These are phyloP conservation scores for Scheffersomyces titani DNA, from an alignment of 1,139 yeast genomes.

Conservation along the genomic window DNA sequence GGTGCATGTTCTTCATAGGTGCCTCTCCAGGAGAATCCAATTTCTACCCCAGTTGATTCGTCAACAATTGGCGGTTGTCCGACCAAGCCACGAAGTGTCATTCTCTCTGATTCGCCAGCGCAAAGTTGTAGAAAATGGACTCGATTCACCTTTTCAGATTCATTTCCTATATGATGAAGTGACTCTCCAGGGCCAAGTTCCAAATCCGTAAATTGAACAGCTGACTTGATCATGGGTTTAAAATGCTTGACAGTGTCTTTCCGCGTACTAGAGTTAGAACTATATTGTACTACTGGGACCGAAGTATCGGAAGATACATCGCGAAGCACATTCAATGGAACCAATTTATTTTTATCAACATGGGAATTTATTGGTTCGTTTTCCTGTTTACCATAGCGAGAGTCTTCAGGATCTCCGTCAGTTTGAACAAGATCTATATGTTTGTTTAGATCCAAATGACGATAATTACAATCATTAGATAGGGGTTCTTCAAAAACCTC, in stretches of 20 bases:
- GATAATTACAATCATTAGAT: not conserved
- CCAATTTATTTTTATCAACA: not conserved
- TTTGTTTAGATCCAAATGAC: not conserved
- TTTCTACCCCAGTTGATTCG: not conserved
- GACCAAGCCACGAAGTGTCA: not conserved
- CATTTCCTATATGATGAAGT: not conserved
- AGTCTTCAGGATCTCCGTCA: not conserved
- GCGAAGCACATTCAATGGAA: not conserved
- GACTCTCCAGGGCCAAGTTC: not conserved
- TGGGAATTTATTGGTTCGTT: not conserved
- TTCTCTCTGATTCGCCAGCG: not conserved
- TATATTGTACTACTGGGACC: not conserved
- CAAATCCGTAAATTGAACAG: not conserved
- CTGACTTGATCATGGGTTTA: not conserved
- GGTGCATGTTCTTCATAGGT: not conserved
- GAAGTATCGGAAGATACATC: not conserved
- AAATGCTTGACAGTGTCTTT: not conserved
- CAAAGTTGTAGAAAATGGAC: not conserved
- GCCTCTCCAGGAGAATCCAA: not conserved
- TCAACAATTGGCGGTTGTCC: not conserved
- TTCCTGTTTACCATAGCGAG: not conserved
- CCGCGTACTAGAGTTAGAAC: not conserved
- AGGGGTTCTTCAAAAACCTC: not conserved
- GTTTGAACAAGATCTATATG: not conserved
- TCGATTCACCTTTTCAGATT: not conserved